Conservation (phyloP, 2,329 filamentous ascomycete genomes). For the Aspergillus pseudoglaucus region DNA sequence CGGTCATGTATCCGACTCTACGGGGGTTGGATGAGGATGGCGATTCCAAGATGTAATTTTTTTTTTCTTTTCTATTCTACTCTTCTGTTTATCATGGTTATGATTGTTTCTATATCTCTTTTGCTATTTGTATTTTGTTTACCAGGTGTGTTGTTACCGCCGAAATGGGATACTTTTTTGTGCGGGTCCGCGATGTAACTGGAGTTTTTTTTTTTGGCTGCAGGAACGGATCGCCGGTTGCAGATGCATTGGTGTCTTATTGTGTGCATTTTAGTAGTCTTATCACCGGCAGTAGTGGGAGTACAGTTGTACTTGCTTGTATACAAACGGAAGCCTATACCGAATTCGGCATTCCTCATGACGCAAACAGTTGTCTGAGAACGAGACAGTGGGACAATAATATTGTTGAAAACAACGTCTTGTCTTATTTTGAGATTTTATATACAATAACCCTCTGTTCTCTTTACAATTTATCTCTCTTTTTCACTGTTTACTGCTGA, state of each 20-base stretch:
- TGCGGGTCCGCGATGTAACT: background rate
- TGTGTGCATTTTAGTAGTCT: background rate
- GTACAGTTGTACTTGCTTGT: no score
- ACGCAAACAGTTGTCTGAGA: no score
- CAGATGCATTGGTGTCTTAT: background rate
- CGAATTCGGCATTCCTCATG: no score
- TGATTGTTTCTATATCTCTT: constrained; percentile 4
- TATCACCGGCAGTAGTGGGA: background rate
- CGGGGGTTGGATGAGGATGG: constrained; percentile 29
- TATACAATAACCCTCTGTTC: no score
- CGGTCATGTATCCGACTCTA: constrained; percentile 27
- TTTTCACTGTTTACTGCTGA: no score
- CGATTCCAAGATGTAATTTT: constrained; percentile 29
- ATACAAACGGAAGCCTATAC: no score
- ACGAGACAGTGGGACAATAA: no score
- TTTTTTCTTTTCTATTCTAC: constrained; percentile 6
- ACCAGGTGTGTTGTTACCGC: background rate
- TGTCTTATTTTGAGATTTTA: no score
- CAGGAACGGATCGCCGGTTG: no score
- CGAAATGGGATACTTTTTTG: background rate
- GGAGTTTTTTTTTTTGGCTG: background rate
- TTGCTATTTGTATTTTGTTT: constrained; percentile 3
- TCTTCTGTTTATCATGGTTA: constrained; percentile 3
- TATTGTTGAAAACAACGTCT: no score
- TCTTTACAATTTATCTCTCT: no score